Evolutionary conservation across 2,329 filamentous ascomycete genomes (phyloP), one percentile per base, ranked within the genome.

Genomic region (Stemphylium vesicarium): DNA sequence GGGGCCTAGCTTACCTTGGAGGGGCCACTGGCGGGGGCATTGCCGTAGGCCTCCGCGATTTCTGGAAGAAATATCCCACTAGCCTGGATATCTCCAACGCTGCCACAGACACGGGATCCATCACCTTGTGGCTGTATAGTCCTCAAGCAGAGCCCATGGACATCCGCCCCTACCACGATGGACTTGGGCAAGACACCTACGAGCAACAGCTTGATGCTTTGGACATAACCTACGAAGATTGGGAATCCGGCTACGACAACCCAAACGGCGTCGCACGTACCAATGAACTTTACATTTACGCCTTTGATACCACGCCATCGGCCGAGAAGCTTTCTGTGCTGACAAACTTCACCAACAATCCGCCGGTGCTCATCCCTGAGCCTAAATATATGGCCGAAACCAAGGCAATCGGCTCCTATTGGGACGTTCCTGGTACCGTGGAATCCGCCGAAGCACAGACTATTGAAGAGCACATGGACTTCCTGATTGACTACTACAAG

Each of bases 141-240:
- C 85, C 85, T 2, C 74, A 76, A 1, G 84, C 83, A 0, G 77
- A 79, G 26, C 84, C 84, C 0, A 72, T 87, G 45, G 85, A 87
- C 33, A 70, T 85, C 4, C 75, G 83, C 0, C 81, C 83, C 0
- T 87, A 82, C 52, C 85, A 87, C 41, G 84, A 87, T 56, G 82
- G 83, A 0, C 68, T 87, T 6, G 83, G 83, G 0, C 65, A 83
- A 60, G 79, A 85, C 38, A 82, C 79, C 0, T 88, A 86, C 53
- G 77, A 74, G 0, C 78, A 87, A 15, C 81, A 88, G 65, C 72
- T 86, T 0, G 84, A 86, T 53, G 85, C 84, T 1, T 77, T 87
- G 0, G 79, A 85, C 22, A 83, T 88, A 18, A 88, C 85, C 0
- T 88, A 88, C 53, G 85, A 88, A 55, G 85, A 88, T 56, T 88